Evolutionary conservation across 495 filamentous ascomycete species (phyloP).

Genomic region (Cudoniella acicularis): DNA sequence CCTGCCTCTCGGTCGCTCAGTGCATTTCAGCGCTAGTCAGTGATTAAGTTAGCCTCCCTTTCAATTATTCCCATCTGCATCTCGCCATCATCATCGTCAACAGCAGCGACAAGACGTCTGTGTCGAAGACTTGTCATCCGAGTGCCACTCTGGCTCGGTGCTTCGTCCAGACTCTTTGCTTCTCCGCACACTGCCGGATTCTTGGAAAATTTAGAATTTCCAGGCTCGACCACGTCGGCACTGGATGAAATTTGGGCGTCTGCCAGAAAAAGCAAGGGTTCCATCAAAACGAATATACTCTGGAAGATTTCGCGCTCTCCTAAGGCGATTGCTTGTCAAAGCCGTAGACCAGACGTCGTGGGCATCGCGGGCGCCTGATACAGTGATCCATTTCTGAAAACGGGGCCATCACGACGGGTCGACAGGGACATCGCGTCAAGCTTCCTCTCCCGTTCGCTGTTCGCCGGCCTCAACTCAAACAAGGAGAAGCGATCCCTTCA

Average conservation of each 20-base stretch:
- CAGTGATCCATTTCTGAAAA: background rate
- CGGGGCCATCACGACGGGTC: background rate
- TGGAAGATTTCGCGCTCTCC: background rate
- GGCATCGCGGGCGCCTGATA: background rate
- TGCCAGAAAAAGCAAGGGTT: constrained; percentile 12
- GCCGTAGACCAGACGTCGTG: background rate
- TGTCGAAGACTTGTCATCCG: constrained; percentile 2
- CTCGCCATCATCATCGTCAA: constrained; percentile 5
- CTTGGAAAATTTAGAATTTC: background rate
- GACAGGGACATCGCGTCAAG: background rate
- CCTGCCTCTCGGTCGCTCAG: background rate
- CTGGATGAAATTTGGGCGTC: constrained; percentile 9
- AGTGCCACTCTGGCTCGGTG: background rate
- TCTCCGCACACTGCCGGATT: background rate
- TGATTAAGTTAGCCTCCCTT: constrained; percentile 13
- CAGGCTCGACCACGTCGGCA: background rate
- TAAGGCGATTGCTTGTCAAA: background rate
- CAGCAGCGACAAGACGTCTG: background rate
- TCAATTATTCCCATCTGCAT: background rate
- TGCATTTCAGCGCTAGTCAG: constrained; percentile 4
- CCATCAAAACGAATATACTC: constrained; percentile 4
- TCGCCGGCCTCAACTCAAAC: constrained; percentile 1
- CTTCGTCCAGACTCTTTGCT: background rate
- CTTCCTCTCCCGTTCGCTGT: background rate
- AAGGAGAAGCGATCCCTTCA: constrained; percentile 1